Base-by-base conservation (phyloP, 1,284 basidiomycete species). In the Coriolopsis trogii region DNA sequence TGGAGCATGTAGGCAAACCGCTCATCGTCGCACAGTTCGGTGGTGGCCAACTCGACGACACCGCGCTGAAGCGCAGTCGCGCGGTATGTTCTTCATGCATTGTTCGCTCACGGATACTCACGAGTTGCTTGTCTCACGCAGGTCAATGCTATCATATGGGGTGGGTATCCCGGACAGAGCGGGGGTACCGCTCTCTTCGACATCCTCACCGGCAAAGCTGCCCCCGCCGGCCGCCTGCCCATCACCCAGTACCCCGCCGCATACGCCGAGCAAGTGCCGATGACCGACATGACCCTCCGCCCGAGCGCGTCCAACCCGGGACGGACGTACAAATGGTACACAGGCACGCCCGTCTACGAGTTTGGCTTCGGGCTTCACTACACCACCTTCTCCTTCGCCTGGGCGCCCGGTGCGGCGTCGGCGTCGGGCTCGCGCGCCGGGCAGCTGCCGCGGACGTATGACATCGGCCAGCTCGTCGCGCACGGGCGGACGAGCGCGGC, bases 251-350 rank as follows among this genome's bases (percentile, higher is more conserved):
- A 82, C 60, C 77, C 79, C 7, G 73, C 74, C n/a, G 67, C 61
- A 53, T 82, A 78, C 62, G 70, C 75, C 13, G 65, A 73, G 49
- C 68, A 77, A 57, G 70, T 82, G 20, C 70, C 72, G 1, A 81
- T 82, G 79, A 82, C 80, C 6, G 76, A 82, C 67, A 82, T 83
- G 80, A 69, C 63, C 9, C 67, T 82, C 25, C 79, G 78, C 28
- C 77, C 80, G 9, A 75, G 70, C 55, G 58, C 64, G 36, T 70
- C 70, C 38, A 78, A 73, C 53, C 80, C 81, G 0, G 81, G 81
- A 6, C 73, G 81, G 33, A 82, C 81, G 12, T 83, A 83, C 67
- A 79, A 76, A 56, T 82, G 80, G 81, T 82, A 76, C 68, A 72
- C 69, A 16, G 78, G 73, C 20, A 71, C 70, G 16, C 74, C 80